Evolutionary conservation across 257 asterid species (phyloP).

Genomic region (Nicotiana paniculata): DNA sequence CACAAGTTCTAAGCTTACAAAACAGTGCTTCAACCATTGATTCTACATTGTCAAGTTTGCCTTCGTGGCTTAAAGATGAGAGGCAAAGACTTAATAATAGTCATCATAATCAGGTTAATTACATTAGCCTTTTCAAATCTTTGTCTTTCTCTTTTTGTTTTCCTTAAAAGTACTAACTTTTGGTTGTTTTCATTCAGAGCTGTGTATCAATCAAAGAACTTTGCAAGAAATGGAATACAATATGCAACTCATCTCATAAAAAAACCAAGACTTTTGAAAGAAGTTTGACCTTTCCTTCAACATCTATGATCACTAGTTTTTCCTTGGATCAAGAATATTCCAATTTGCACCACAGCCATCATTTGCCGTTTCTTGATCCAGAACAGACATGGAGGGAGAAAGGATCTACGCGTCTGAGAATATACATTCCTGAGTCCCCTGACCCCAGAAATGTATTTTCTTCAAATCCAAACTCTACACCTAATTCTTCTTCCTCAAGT

Average conservation of each 20-base stretch:
- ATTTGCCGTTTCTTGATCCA: slow-evolving; percentile 4
- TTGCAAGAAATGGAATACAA: slow-evolving; percentile 54
- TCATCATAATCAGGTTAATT: slow-evolving; percentile 35
- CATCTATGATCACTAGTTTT: slow-evolving; percentile 33
- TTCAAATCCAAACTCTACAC: slow-evolving; percentile 35
- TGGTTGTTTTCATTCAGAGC: slow-evolving; percentile 27
- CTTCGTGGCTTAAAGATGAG: slow-evolving; percentile 75
- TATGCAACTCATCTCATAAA: slow-evolving; percentile 43
- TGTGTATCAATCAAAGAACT: slow-evolving; percentile 28
- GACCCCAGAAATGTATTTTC: slow-evolving; percentile 9
- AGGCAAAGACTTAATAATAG: slow-evolving; percentile 30
- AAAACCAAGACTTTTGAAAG: slow-evolving; percentile 26
- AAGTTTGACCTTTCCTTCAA: slow-evolving; percentile 37
- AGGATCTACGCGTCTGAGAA: slow-evolving; percentile 3
- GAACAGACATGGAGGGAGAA: slow-evolving; percentile 7
- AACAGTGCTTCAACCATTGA: slow-evolving; percentile 16
- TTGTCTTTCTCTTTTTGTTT: not conserved
- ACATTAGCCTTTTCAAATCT: not conserved
- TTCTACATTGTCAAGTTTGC: slow-evolving; percentile 43
- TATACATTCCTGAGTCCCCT: slow-evolving; percentile 13
- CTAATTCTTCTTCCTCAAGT: slow-evolving; percentile 47
- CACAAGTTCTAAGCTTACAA: slow-evolving; percentile 27
- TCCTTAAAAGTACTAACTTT: slow-evolving; percentile 1
- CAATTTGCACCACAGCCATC: too few relatives aligned
- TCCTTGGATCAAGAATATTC: slow-evolving; percentile 27